A percentile compares a stretch with the other conserved stretches of the same genome.
phyloP scores from a whole-genome alignment of 345 rosid species.

The Eucalyptus cloeziana region DNA sequence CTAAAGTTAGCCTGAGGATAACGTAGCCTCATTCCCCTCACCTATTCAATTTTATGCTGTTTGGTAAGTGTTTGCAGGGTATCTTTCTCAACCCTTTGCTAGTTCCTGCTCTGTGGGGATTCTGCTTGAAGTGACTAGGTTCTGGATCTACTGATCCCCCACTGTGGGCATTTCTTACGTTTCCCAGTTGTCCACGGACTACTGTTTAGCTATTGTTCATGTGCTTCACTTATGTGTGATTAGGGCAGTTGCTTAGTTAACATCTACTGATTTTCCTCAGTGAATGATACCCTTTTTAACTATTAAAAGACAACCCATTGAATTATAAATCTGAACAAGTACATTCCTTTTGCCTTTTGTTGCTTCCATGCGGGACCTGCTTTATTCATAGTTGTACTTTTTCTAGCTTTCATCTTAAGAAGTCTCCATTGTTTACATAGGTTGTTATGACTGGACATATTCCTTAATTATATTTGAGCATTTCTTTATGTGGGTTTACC shows the following conservation, averaged over 20 bases:
- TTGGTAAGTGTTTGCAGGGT: background rate
- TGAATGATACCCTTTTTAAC: background rate
- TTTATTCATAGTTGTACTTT: background rate
- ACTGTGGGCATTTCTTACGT: background rate
- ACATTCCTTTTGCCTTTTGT: background rate
- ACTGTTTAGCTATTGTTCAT: background rate
- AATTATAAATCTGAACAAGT: background rate
- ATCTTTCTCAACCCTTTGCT: background rate
- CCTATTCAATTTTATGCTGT: background rate
- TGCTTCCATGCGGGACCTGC: background rate
- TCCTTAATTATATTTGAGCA: background rate
- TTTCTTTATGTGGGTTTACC: background rate
- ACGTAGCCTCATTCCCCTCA: background rate
- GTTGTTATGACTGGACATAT: background rate
- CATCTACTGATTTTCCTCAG: background rate
- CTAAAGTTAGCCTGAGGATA: background rate
- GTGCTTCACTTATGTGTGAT: background rate
- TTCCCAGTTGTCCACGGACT: background rate
- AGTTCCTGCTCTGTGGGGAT: background rate
- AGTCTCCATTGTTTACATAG: background rate
- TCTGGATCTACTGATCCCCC: background rate
- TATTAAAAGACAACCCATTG: background rate
- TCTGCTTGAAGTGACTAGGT: background rate
- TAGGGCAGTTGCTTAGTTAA: background rate
- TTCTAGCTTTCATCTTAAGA: background rate